Evolutionary conservation across 75 land plant species (phyloP), one percentile per base, ranked within the genome.

Genomic region (Cunninghamia lanceolata): DNA sequence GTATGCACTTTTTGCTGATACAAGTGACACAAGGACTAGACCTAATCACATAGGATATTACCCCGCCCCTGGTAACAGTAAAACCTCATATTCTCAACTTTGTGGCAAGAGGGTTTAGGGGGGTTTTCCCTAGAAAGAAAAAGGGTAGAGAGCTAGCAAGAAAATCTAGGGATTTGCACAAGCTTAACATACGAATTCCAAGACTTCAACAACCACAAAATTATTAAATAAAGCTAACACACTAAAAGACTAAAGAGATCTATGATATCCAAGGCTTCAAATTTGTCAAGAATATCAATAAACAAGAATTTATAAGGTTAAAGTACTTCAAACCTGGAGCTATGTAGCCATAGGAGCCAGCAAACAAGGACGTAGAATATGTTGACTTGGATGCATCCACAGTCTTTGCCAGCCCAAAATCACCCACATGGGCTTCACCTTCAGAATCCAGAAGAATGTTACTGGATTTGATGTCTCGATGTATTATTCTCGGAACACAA

Each of bases 271-370:
- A 63, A 54, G 74, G 19, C 42, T 19, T 84, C 28, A 42, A 54
- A 84, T 17, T 50, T 15, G 56, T 50, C 32, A 19, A 21, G 34
- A 75, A 43, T 79, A 63, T 11, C 19, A 34, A 73, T 17, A 70
- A 54, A 68, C 30, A 28, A 9, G 82, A 42, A 76, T 36, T 43
- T 80, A 28, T 80, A 14, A 80, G 82, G 47, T 19, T 3, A 45
- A 32, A 50, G 53, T 3, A 50, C 11, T 50, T 3, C 46, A 75
- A 91, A 98, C 99, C 99, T 88, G 98, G 99, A 84, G 98, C 99
- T 81, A 98, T 96, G 91, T 98, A 98, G 83, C 99, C 98, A 86
- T 93, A 95, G 38, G 98, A 95, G 40, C 99, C 99, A 16, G 98
- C 96, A 86, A 97, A 94, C 87, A 90, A 92, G 8, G 88, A 81